Evolutionary conservation across 495 filamentous ascomycete species (phyloP).

Genomic region (Xylaria curta): DNA sequence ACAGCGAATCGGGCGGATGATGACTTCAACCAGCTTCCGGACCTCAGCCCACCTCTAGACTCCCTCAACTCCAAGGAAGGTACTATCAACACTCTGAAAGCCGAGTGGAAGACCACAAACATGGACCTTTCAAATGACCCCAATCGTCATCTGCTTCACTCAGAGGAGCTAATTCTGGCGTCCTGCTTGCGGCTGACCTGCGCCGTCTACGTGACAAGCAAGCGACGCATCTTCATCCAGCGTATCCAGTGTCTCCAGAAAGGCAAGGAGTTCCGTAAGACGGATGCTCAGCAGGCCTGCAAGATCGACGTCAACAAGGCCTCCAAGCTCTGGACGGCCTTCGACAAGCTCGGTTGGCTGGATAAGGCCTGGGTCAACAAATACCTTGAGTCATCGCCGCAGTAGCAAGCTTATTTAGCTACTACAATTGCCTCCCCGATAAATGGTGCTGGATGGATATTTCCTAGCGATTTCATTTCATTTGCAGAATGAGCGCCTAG

Average conservation of each 20-base stretch:
- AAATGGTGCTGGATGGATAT: neutral
- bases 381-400: slow-evolving; percentile 46
- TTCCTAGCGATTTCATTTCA: slow-evolving; percentile 13
- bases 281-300: slow-evolving; percentile 95
- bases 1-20: slow-evolving; percentile 78
- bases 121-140: slow-evolving; percentile 83
- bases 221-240: slow-evolving; percentile 88
- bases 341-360: slow-evolving; percentile 90
- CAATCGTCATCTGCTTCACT: slow-evolving; percentile 75
- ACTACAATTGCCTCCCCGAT: neutral
- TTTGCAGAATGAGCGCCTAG: slow-evolving; percentile 26
- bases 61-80: slow-evolving; percentile 59
- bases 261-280: slow-evolving; percentile 92
- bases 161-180: slow-evolving; percentile 79
- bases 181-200: slow-evolving; percentile 83
- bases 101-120: slow-evolving; percentile 84
- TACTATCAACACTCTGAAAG: slow-evolving; percentile 72
- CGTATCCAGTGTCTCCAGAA: slow-evolving; percentile 71
- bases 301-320: slow-evolving; percentile 99
- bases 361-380: slow-evolving; percentile 64
- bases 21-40: slow-evolving; percentile 78
- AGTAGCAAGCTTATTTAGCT: neutral
- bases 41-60: slow-evolving; percentile 76
- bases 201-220: slow-evolving; percentile 92
- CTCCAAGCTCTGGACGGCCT: slow-evolving; percentile 92